Evolutionary conservation across 306 rosid genomes (phyloP), one percentile per base, ranked within the genome.

Genomic region (Echinosophora koreensis): DNA sequence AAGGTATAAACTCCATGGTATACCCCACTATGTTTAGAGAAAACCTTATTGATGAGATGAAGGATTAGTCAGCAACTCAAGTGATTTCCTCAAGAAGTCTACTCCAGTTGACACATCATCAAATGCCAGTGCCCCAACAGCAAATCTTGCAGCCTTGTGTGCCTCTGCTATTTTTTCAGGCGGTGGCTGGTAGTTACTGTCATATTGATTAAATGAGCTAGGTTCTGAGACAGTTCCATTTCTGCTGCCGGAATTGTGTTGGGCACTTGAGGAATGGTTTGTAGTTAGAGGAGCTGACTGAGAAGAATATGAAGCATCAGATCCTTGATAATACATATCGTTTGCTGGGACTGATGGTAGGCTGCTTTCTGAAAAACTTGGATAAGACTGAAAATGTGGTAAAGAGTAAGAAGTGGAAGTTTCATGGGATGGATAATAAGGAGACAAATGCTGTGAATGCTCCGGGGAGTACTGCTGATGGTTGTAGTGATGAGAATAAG

Each of bases 101-200:
- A 96, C 96, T 6, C 96, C 98, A 79, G 84, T 66, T 1, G 96
- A 82, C 79, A 96, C 98, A 54, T 96, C 99, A 80, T 96, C 99
- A 67, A 96, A 96, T 17, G 99, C 99, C 81, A 96, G 83, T 15
- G 98, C 98, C 61, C 99, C 98, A 65, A 96, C 98, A 2, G 99
- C 99, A 87, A 96, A 96, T 63, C 99, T 96, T 50, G 99, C 98
- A 18, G 97, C 96, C 71, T 96, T 96, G 79, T 96, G 99, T 37
- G 99, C 99, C 87, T 96, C 99, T 0, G 97, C 96, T 51, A 96
- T 88, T 84, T 87, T 88, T 76, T 92, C 99, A 18, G 97, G 91
- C 16, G 97, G 39, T 35, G 99, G 94, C 89, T 82, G 86, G 82
- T 89, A 92, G 86, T 77, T 89, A 66, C 92, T 76, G 85, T 95